A percentile compares a stretch with the other conserved stretches of the same genome.
Conservation (phyloP, 1,284 basidiomycete species). For the Boletus sp. region DNA sequence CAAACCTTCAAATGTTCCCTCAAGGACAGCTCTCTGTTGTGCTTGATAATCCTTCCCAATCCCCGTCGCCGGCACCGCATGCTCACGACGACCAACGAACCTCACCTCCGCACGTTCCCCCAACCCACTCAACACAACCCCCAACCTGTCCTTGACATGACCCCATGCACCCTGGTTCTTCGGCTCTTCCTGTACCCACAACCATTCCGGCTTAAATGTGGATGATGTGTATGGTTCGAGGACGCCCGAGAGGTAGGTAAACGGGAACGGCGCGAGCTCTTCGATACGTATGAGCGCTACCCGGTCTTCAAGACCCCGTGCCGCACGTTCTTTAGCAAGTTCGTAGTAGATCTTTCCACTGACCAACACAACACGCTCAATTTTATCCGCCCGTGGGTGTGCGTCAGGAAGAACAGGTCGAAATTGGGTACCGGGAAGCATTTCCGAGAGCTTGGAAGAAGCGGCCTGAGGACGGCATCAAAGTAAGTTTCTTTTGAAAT, state of each 20-base stretch:
- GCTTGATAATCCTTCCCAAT: constrained; percentile 63
- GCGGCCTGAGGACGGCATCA: constrained; percentile 57
- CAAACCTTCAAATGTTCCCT: constrained; percentile 52
- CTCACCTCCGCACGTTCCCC: constrained; percentile 27
- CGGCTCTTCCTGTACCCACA: constrained; percentile 86
- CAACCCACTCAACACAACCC: constrained; percentile 45
- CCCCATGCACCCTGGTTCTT: constrained; percentile 79
- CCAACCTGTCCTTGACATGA: constrained; percentile 60
- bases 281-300: constrained; percentile 77
- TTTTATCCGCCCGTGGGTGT: constrained; percentile 30
- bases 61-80: constrained; percentile 76
- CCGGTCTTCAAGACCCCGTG: constrained; percentile 42
- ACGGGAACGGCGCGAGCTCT: constrained; percentile 85
- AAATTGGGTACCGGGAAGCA: constrained; percentile 65
- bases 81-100: constrained; percentile 68
- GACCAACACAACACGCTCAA: constrained; percentile 57
- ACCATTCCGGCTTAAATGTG: constrained; percentile 35
- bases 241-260: constrained; percentile 45
- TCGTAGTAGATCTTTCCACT: constrained; percentile 88
- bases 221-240: constrained; percentile 46
- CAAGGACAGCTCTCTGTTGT: constrained; percentile 62
- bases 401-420: constrained; percentile 66
- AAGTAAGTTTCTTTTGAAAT: neutral
- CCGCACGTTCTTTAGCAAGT: constrained; percentile 63
- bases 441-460: constrained; percentile 62